Base-by-base conservation (phyloP, 352 stramenopile genomes). In the Globisporangium abappressorium region DNA sequence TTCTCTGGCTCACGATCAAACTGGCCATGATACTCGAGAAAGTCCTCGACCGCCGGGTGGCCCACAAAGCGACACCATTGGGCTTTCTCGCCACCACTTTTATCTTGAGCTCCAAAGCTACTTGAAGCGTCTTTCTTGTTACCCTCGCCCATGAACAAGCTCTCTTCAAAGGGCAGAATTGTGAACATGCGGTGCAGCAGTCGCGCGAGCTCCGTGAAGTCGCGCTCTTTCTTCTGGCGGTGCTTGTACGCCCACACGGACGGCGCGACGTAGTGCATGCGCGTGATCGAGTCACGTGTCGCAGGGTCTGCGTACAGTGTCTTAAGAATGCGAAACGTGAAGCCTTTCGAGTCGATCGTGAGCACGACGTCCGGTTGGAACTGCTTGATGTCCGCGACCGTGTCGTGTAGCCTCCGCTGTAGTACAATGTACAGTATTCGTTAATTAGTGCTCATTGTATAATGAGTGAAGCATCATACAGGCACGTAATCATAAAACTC, bases 261-360 rank as follows among this genome's bases (percentile, higher is more conserved):
- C 12, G 85, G 85, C 38, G 84, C 81, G n/a, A 94, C 85, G 69
- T 90, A 94, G 64, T 94, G 86, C 38, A 85, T 84, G 56, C 84
- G 82, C 65, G 66, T 80, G 18, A 86, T 63, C 1, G 60, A 57
- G 18, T 71, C 28, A 1, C 57, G 20, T 3, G 68, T 68, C 57
- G 68, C 47, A 2, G 60, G 62, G 22, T 79, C 69, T 0, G 30
- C 61, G n/a, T 80, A 70, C 9, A 93, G 62, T 28, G 69, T 70
- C 26, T 79, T 72, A 6, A 90, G 68, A 20, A 92, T 77, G 38
- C 84, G 79, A 64, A 92, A 91, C 9, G 72, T 80, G 67, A 93
- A 92, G 47, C 84, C 85, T 62, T 93, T 93, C 9, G 84, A 92
- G 73, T 93, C 85, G 64, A 93, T 90, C 9, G 85, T 88, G 24